Evolutionary conservation across 495 filamentous ascomycete species (phyloP).

Genomic region (Aspergillus affinis): DNA sequence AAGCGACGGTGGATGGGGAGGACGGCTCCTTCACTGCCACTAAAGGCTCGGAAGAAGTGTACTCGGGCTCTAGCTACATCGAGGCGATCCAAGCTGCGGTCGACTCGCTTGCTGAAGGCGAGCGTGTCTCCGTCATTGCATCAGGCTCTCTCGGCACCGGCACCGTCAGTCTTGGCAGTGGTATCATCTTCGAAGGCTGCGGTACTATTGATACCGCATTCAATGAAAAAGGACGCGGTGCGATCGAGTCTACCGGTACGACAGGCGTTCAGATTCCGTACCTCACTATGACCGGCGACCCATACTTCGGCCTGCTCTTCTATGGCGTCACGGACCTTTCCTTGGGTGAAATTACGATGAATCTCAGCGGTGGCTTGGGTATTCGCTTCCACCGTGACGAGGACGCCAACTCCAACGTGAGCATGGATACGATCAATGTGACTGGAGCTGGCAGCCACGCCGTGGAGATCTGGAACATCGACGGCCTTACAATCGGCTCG

Average conservation of each 20-base stretch:
- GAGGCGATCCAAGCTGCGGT: slow-evolving; percentile 10
- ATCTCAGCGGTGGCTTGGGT: slow-evolving; percentile 15
- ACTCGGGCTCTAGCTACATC: slow-evolving; percentile 10
- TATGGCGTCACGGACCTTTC: slow-evolving; percentile 13
- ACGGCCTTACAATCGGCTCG: slow-evolving; percentile 13
- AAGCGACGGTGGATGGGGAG: slow-evolving; percentile 13
- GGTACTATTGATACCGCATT: slow-evolving; percentile 13
- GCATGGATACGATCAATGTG: slow-evolving; percentile 14
- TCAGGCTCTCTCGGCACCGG: slow-evolving; percentile 12
- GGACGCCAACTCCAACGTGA: slow-evolving; percentile 14
- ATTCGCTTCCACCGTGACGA: slow-evolving; percentile 20
- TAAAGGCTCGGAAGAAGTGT: slow-evolving; percentile 10
- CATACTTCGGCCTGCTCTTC: slow-evolving; percentile 16
- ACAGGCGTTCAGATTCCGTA: slow-evolving; percentile 10
- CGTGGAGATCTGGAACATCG: slow-evolving; percentile 21
- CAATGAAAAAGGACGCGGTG: slow-evolving; percentile 8
- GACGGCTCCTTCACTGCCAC: slow-evolving; percentile 9
- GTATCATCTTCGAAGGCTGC: slow-evolving; percentile 17
- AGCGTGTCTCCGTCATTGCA: slow-evolving; percentile 15
- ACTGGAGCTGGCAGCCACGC: slow-evolving; percentile 18
- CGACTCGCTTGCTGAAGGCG: slow-evolving; percentile 10
- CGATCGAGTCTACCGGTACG: slow-evolving; percentile 14
- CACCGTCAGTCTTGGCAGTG: slow-evolving; percentile 13
- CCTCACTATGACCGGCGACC: slow-evolving; percentile 13
- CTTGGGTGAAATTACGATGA: slow-evolving; percentile 15